Base-by-base conservation (phyloP, 495 filamentous ascomycete species). In the Lindgomyces ingoldianus region DNA sequence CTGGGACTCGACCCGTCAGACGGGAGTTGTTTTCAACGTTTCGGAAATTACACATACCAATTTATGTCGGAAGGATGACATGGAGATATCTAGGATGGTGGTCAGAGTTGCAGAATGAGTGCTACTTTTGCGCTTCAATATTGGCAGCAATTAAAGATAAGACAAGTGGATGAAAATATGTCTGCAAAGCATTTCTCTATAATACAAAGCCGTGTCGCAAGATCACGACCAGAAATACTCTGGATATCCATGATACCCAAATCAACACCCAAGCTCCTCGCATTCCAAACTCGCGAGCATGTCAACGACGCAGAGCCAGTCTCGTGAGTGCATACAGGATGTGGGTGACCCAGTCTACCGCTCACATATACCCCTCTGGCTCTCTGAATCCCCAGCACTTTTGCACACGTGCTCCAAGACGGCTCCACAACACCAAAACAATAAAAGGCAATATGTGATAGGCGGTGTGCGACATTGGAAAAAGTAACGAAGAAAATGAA, bases 401-500 rank as follows among this genome's bases (percentile, higher is more conserved):
- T 39, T 39, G 33, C 33, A 39, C 33, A 39, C 14, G 14, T 39
- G 33, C 33, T 39, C 33, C 14, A 14, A 39, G 14, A 39, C 33
- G 6, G 33, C 33, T 39, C 33, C 6, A 6, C 33, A 39, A 39
- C 33, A 39, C 33, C 33, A 14, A 39, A 39, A 39, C 33, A 39
- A 39, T 6, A 39, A 39, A 39, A 6, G 6, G 33, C 6, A 14
- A 39, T 14, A 39, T 39, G 33, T 39, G 14, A 14, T 39, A 39
- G 6, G 33, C 14, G 33, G 33, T 6, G 33, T 39, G 33, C 14
- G 33, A 39, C 14, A 39, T 39, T 6, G 14, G 33, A 52, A 42
- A 53, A 24, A 12, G 21, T 24, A 45, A 54, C 22, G 18, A 46
- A 47, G 39, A 59, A 48, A 26, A 49, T 47, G 33, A 26, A 18